phyloP scores from a whole-genome alignment of 2,329 filamentous ascomycete genomes.

The Periglandula ipomoeae region DNA sequence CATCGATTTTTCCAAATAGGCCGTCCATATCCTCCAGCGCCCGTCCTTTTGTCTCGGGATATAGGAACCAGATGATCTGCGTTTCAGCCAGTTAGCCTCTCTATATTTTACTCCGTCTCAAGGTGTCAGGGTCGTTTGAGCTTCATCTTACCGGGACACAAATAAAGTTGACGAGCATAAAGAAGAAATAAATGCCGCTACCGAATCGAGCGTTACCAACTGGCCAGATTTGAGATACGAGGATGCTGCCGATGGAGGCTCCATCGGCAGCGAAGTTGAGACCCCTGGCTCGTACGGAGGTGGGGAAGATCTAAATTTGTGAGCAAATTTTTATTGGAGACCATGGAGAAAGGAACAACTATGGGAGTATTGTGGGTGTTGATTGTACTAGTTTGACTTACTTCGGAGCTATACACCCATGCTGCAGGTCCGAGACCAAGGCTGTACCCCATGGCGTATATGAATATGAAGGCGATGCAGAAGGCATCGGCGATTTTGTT shows the following conservation, averaged over 20 bases:
- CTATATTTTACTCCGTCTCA: too few relatives aligned
- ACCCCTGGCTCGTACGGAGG: constrained; percentile 44
- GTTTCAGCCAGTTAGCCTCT: too few relatives aligned
- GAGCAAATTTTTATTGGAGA: neutral
- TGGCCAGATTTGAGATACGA: constrained; percentile 47
- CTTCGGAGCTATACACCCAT: constrained; percentile 52
- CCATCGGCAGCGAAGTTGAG: constrained; percentile 46
- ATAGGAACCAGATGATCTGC: constrained; percentile 32
- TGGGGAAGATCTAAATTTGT: constrained; percentile 40
- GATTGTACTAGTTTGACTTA: constrained; percentile 19
- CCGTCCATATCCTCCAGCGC: constrained; percentile 35
- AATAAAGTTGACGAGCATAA: constrained; percentile 29
- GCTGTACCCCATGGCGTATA: constrained; percentile 49
- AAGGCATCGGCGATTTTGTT: constrained; percentile 38
- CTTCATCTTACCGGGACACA: constrained; percentile 9
- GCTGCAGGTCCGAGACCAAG: constrained; percentile 47
- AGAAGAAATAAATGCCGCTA: constrained; percentile 47
- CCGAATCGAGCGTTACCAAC: constrained; percentile 41
- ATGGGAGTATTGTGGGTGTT: neutral
- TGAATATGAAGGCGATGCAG: constrained; percentile 47
- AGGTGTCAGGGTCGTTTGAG: too few relatives aligned
- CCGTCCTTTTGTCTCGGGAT: constrained; percentile 35
- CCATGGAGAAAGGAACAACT: neutral
- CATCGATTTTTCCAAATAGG: constrained; percentile 23
- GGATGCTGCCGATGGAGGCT: constrained; percentile 45